Conservation (phyloP, 169 alveolate genomes). For the Eimeria sp. region DNA sequence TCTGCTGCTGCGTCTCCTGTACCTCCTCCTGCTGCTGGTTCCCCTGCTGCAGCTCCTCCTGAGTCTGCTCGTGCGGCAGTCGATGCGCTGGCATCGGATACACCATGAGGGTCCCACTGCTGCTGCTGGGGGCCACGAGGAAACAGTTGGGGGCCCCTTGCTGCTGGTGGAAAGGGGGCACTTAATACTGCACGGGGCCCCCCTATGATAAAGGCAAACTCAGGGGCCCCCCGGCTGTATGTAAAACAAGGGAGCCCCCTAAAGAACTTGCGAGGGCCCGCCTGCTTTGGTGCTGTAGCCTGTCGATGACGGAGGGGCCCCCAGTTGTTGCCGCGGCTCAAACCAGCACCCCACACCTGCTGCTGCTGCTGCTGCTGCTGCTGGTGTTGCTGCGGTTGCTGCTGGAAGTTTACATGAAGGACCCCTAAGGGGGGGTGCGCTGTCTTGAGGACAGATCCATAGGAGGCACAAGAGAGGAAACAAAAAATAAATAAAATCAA, state of each 20-base stretch:
- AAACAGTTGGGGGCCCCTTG: conserved; percentile 3
- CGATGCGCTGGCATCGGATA: neutral
- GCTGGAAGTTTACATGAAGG: neutral
- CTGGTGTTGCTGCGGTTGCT: conserved; percentile 14
- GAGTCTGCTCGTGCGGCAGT: neutral
- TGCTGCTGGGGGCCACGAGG: neutral
- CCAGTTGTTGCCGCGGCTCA: neutral
- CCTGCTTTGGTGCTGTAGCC: neutral
- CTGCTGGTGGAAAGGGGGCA: neutral
- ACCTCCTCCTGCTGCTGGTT: neutral
- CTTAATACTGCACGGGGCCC: neutral
- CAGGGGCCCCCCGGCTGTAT: neutral
- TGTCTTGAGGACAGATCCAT: neutral
- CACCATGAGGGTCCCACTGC: neutral
- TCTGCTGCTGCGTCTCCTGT: neutral
- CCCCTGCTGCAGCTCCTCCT: neutral
- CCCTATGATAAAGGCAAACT: neutral
- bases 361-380: conserved; percentile 50
- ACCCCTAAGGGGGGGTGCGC: neutral
- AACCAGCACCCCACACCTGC: neutral
- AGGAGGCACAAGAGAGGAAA: neutral
- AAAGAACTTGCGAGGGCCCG: neutral
- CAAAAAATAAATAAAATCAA: neutral
- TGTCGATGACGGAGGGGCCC: neutral
- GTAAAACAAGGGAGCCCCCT: neutral